Base-by-base conservation (phyloP, 1,284 basidiomycete species). In the Cryptococcus amylolentus region DNA sequence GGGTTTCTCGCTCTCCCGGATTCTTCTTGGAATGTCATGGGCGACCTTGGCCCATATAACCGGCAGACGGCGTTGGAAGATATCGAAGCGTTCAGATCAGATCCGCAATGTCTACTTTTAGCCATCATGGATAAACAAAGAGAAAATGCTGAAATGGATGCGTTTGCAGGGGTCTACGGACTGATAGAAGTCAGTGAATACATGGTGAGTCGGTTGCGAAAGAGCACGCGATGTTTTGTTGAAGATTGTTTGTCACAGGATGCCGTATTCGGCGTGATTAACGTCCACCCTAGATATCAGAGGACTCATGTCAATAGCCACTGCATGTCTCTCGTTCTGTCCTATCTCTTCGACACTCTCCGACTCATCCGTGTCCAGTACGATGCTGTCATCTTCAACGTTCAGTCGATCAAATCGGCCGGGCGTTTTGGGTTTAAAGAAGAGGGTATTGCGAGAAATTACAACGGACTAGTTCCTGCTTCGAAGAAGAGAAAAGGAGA, bases 81-180 rank as follows among this genome's bases (percentile, higher is more conserved):
- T 51, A 63, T 62, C 52, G 64, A 63, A 49, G 52, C 39, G 14
- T 63, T 56, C 48, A 43, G 64, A 27, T 23, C 46, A 12, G 64
- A 66, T 41, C 60, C 57, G 13, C 41, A 42, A 13, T 55, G 52
- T 41, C 42, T 66, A 23, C 31, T 66, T 37, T 35, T 66, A 20
- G 64, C 64, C 9, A 60, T 62, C 14, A 61, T 66, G n/a, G 64
- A 66, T 48, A 49, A 57, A 41, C 64, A 63, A 43, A 47, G 48
- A 12, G 64, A 63, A 46, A 31, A 23, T 12, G 41, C 9, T 1
- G 57, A 54, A 3, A 31, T 46, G 43, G 51, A 57, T 49, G 48
- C 56, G n/a, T 66, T 66, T 49, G 64, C 64, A 6, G 64, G 62
- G 16, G 57, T 66, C 4, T 66, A 63, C 43, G 64, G 60, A 14